phyloP scores from a whole-genome alignment of 2,329 filamentous ascomycete species.

The Claviceps cyperi region DNA sequence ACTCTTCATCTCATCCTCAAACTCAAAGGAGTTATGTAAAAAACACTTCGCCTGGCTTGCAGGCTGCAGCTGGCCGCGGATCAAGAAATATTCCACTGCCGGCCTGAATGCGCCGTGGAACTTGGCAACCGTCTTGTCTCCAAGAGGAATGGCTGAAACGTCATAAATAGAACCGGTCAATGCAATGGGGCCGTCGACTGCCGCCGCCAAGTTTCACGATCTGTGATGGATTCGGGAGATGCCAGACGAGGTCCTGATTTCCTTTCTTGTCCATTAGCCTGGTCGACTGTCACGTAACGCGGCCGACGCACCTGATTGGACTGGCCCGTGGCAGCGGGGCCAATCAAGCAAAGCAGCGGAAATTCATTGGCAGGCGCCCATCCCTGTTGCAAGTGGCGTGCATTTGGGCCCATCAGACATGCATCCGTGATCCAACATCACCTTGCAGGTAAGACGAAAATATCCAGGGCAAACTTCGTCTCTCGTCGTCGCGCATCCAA shows the following conservation, averaged over 20 bases:
- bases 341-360: background rate
- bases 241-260: slow-evolving; percentile 18
- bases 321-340: background rate
- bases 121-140: too few species aligned
- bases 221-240: slow-evolving; percentile 1
- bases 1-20: too few species aligned
- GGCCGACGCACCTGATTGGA: background rate
- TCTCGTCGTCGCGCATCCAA: background rate
- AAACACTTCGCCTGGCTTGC: too few species aligned
- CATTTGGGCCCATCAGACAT: background rate
- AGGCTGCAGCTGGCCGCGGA: too few species aligned
- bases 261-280: background rate
- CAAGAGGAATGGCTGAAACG: background rate
- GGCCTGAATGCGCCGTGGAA: too few species aligned
- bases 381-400: background rate
- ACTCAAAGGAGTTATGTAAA: too few species aligned
- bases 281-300: background rate
- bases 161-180: background rate
- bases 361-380: background rate
- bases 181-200: background rate
- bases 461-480: too few species aligned
- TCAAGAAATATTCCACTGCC: too few species aligned
- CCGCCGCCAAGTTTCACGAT: background rate
- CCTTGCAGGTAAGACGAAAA: background rate
- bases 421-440: background rate